Evolutionary conservation across 2,329 filamentous ascomycete genomes (phyloP), one percentile per base, ranked within the genome.

Genomic region (Colletotrichum coccodes): DNA sequence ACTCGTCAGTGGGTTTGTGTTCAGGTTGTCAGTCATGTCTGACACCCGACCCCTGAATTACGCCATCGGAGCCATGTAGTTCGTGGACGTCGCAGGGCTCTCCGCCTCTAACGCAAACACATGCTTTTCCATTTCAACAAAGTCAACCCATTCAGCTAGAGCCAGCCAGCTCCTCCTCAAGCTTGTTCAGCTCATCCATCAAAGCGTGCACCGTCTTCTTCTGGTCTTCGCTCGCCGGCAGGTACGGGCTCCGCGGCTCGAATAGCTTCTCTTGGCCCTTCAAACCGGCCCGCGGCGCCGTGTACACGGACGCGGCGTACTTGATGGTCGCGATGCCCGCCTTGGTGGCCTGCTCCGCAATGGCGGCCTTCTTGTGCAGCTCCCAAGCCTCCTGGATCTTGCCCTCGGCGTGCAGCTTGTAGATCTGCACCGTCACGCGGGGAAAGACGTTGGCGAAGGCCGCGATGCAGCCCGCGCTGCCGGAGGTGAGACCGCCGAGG

Each of bases 251-350:
- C 62, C 90, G 82, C 0, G 90, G 90, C 76, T 79, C 80, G 77
- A 92, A 75, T 77, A 87, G 86, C 76, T 84, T 82, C 77, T 86
- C 85, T 2, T 89, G 88, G 2, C 84, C 85, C 67, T 87, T 84
- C 42, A 93, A 87, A 0, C 89, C 89, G 1, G 90, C 90, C 59
- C 79, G 77, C 64, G 78, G 83, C 2, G 89, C 91, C 38, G 88
- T 88, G 71, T 86, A 88, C 36, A 89, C 78, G 3, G 88, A 85
- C 0, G 89, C 89, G 0, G 90, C 91, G 75, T 91, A 92, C 79
- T 93, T 93, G n/a, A 87, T 89, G 2, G 84, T 83, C 9, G 89
- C 90, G 72, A 93, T 91, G 6, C 91, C 91, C 12, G 85, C 84
- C 79, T 93, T 92, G 74, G 87, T 88, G 1, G 88, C 86, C 64